Evolutionary conservation across 768 basidiomycete species (phyloP).

Genomic region (Myochromella boudieri): DNA sequence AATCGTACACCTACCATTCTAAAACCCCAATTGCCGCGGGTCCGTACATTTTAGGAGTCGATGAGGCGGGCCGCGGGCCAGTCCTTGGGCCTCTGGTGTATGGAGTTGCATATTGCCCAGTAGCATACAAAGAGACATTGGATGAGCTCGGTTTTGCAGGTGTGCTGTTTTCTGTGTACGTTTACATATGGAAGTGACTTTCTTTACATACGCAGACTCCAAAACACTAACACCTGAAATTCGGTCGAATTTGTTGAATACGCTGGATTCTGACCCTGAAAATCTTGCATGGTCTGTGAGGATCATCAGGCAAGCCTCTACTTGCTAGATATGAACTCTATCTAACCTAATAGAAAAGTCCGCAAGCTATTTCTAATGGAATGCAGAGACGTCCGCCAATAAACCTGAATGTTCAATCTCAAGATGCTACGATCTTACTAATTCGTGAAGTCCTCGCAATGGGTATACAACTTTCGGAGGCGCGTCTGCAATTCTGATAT

Average conservation of each 20-base stretch:
- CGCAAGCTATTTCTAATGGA: slow-evolving; percentile 86
- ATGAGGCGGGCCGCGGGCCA: slow-evolving; percentile 96
- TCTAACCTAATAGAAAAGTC: slow-evolving; percentile 43
- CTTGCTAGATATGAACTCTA: neutral
- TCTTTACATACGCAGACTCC: slow-evolving; percentile 60
- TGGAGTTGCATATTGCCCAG: slow-evolving; percentile 91
- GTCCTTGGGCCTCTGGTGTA: slow-evolving; percentile 96
- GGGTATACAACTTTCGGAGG: slow-evolving; percentile 81
- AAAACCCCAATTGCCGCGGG: slow-evolving; percentile 66
- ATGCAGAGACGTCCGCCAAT: slow-evolving; percentile 85
- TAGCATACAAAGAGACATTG: slow-evolving; percentile 69
- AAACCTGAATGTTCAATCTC: slow-evolving; percentile 86
- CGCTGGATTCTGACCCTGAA: slow-evolving; percentile 65
- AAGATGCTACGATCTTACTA: slow-evolving; percentile 87
- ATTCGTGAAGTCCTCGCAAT: slow-evolving; percentile 83
- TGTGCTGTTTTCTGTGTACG: slow-evolving; percentile 24
- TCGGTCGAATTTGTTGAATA: slow-evolving; percentile 62
- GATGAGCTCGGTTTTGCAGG: slow-evolving; percentile 90
- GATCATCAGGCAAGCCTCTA: slow-evolving; percentile 51
- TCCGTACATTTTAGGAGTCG: slow-evolving; percentile 95
- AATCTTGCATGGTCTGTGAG: slow-evolving; percentile 84
- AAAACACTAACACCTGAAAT: slow-evolving; percentile 81
- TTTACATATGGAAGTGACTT: too few relatives aligned
- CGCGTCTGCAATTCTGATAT: slow-evolving; percentile 22
- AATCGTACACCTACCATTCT: slow-evolving; percentile 81